A percentile compares a stretch with the other conserved stretches of the same genome.
Conservation (phyloP, 805 yeast species). For the Saturnispora galanensis region DNA sequence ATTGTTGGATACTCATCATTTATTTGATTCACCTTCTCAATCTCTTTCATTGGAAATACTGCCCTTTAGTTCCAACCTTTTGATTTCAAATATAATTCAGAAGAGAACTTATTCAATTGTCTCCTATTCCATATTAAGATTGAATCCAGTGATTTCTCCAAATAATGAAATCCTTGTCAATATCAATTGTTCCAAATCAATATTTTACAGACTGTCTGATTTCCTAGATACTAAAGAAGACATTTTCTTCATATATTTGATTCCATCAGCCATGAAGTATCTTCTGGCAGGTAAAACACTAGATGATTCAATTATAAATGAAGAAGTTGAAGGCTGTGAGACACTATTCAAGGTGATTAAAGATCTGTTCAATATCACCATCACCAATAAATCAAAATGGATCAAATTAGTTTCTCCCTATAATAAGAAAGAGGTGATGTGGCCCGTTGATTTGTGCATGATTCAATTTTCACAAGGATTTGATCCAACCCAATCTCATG, state of each 20-base stretch:
- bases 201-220: slow-evolving; percentile 24
- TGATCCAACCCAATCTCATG: slow-evolving; percentile 10
- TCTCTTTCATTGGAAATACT: slow-evolving; percentile 28
- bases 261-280: slow-evolving; percentile 5
- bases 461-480: slow-evolving; percentile 36
- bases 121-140: slow-evolving; percentile 27
- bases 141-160: slow-evolving; percentile 40
- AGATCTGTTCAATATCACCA: slow-evolving; percentile 37
- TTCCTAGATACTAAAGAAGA: slow-evolving; percentile 20
- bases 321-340: slow-evolving; percentile 32
- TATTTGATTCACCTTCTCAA: slow-evolving; percentile 15
- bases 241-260: slow-evolving; percentile 1
- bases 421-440: slow-evolving; percentile 44
- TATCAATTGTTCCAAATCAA: slow-evolving; percentile 19
- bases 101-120: slow-evolving; percentile 8
- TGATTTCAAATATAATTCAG: slow-evolving; percentile 20
- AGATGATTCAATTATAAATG: slow-evolving; percentile 2
- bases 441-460: slow-evolving; percentile 66
- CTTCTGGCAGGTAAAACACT: neutral
- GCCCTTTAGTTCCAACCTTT: slow-evolving; percentile 44
- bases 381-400: slow-evolving; percentile 29
- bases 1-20: slow-evolving; percentile 15
- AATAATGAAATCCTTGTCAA: slow-evolving; percentile 35
- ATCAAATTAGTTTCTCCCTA: slow-evolving; percentile 33
- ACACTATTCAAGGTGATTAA: slow-evolving; percentile 58